Conservation (phyloP, 2,329 filamentous ascomycete species). For the Thermomyces lanuginosus region DNA sequence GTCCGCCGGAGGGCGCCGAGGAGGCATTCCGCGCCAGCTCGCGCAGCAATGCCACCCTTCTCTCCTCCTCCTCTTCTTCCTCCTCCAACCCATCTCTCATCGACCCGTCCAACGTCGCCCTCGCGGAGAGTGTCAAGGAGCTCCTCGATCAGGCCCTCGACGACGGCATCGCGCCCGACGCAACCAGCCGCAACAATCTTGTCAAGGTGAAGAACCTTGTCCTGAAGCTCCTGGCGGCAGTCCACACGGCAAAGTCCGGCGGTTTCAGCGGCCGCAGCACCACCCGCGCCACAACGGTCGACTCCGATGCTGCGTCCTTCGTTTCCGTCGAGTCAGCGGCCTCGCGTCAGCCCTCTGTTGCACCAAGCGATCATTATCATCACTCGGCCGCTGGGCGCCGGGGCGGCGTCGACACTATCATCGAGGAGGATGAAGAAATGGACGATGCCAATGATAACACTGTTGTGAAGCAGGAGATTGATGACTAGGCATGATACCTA, state of each 20-base stretch:
- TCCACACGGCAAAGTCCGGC: conserved; percentile 27
- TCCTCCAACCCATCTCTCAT: no score
- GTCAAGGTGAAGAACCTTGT: conserved; percentile 31
- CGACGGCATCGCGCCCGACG: conserved; percentile 25
- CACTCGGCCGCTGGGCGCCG: no score
- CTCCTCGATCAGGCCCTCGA: conserved; percentile 41
- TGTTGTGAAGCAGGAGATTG: conserved; percentile 7
- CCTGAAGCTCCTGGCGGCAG: conserved; percentile 29
- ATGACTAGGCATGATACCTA: conserved; percentile 4
- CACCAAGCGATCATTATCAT: conserved; percentile 1
- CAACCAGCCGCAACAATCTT: conserved; percentile 29
- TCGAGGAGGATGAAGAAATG: conserved; percentile 6
- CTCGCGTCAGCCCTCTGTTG: conserved; percentile 5
- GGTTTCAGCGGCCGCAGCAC: conserved; percentile 13
- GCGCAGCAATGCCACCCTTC: conserved; percentile 25
- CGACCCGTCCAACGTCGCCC: conserved; percentile 23
- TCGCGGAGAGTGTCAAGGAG: conserved; percentile 40
- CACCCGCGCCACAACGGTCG: conserved; percentile 9
- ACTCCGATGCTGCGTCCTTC: no score
- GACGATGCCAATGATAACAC: conserved; percentile 7
- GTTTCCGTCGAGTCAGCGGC: conserved; percentile 3
- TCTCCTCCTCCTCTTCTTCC: no score
- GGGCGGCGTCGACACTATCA: conserved; percentile 6
- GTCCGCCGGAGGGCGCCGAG: conserved; percentile 35
- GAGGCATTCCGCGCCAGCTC: conserved; percentile 40